phyloP scores from a whole-genome alignment of 305 asterid species.

The Fraxinus velutina region DNA sequence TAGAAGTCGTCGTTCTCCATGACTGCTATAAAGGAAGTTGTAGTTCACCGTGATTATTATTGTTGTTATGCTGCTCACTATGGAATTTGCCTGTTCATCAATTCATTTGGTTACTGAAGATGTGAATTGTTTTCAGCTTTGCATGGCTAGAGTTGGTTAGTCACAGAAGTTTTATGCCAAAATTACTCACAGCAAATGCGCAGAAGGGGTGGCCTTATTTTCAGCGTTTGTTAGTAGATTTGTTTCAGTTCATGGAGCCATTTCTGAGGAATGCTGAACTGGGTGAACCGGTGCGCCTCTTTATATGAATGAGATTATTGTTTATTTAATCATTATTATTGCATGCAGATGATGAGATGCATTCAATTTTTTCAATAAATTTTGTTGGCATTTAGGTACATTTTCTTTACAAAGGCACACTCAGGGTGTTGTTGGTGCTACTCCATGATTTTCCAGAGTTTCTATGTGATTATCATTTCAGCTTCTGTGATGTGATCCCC shows the following conservation, averaged over 20 bases:
- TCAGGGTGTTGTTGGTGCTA: conserved; percentile 89
- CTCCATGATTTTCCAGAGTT: conserved; percentile 98
- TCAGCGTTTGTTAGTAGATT: conserved; percentile 82
- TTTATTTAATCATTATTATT: not conserved
- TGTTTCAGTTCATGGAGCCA: conserved; percentile 96
- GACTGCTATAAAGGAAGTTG: not conserved
- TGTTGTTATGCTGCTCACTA: conserved; percentile 1
- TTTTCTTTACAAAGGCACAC: conserved; percentile 87
- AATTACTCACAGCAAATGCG: conserved; percentile 74
- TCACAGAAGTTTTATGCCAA: conserved; percentile 96
- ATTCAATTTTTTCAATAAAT: not conserved
- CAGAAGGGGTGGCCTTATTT: conserved; percentile 97
- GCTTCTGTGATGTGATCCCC: conserved; percentile 98
- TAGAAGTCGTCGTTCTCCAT: not conserved
- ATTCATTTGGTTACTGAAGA: conserved; percentile 27
- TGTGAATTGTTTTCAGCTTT: conserved; percentile 57
- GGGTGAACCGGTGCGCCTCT: conserved; percentile 75
- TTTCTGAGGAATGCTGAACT: conserved; percentile 92
- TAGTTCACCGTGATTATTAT: not conserved
- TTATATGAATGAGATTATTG: not conserved
- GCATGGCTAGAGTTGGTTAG: conserved; percentile 98
- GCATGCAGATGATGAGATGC: not conserved
- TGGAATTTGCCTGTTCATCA: not conserved
- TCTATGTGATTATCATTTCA: conserved; percentile 98
- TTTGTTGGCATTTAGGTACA: conserved; percentile 48